Evolutionary conservation across 257 asterid species (phyloP), one percentile per base, ranked within the genome.

Genomic region (Fraxinus pennsylvanica): DNA sequence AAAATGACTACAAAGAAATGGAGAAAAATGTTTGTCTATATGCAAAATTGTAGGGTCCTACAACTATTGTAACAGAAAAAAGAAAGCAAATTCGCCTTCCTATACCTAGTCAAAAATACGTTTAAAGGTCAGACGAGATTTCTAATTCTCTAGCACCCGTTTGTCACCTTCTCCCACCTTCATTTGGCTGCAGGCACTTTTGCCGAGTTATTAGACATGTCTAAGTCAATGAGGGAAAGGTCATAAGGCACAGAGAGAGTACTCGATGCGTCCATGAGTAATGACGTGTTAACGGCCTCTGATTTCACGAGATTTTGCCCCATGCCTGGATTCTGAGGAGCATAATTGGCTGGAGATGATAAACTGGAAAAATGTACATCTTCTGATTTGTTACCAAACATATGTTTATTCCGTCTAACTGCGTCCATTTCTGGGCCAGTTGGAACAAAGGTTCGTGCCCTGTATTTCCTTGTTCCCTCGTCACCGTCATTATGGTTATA

Each of bases 381-480:
- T 7, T 91, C 96, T 72, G 82, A 21, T 85, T 89, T 90, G 86
- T 86, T 89, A 39, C 92, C 95, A 52, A 86, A 68, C 71, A 79
- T 78, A 78, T 84, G 90, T 74, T 89, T 90, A 90, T 87, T 95
- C 84, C 89, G 89, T 77, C 98, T 86, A 73, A 87, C 97, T 12
- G 97, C 83, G 79, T 93, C 99, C 98, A 95, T 93, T 85, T 95
- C 99, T 0, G 92, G 89, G 39, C 98, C 98, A 7, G 97, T 95
- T 25, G 98, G 99, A 54, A 95, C 98, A 74, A 93, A 93, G 13
- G 98, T 39, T 39, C 45, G 45, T 39, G 45, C 45, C 45, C 13
- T 39, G 45, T 39, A 39, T 39, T 9, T 39, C 45, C 45, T 39
- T 39, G 96, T 85, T 73, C 97, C 97, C 13, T 92, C 97, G 32